phyloP scores from a whole-genome alignment of 371 early-diverging fungal species.

The Parasitella parasitica region DNA sequence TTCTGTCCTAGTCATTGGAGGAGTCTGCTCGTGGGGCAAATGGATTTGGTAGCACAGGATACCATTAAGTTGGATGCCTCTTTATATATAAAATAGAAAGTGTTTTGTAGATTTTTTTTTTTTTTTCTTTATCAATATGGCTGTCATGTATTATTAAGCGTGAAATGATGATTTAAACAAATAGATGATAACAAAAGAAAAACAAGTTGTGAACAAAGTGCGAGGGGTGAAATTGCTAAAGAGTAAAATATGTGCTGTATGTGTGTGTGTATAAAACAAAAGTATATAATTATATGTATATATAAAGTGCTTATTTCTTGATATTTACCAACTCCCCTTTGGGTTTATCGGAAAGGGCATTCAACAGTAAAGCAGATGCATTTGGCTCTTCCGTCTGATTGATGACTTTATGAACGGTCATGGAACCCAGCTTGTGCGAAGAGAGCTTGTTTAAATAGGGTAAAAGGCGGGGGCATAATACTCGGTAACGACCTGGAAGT shows the following conservation, averaged over 20 bases:
- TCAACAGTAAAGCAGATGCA: constrained; percentile 23
- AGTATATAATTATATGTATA: neutral
- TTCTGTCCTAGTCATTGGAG: constrained; percentile 56
- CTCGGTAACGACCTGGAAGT: constrained; percentile 77
- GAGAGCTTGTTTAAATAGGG: constrained; percentile 79
- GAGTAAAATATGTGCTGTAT: neutral
- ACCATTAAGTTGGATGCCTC: constrained; percentile 16
- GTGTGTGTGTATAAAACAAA: neutral
- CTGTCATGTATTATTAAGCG: too few species aligned
- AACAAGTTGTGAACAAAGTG: neutral
- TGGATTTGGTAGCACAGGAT: constrained; percentile 96
- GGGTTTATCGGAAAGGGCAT: constrained; percentile 19
- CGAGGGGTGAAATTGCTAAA: neutral
- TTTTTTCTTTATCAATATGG: neutral
- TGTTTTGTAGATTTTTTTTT: too few species aligned
- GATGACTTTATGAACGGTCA: constrained; percentile 81
- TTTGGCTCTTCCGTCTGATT: constrained; percentile 84
- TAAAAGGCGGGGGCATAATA: constrained; percentile 74
- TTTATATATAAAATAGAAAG: neutral
- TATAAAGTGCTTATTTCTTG: constrained; percentile 4
- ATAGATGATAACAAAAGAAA: neutral
- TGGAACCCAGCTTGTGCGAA: constrained; percentile 82
- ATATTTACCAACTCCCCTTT: constrained; percentile 5
- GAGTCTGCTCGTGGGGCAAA: constrained; percentile 80
- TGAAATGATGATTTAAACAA: too few species aligned